Conservation (phyloP, 495 filamentous ascomycete species). For the Neurospora pannonica region DNA sequence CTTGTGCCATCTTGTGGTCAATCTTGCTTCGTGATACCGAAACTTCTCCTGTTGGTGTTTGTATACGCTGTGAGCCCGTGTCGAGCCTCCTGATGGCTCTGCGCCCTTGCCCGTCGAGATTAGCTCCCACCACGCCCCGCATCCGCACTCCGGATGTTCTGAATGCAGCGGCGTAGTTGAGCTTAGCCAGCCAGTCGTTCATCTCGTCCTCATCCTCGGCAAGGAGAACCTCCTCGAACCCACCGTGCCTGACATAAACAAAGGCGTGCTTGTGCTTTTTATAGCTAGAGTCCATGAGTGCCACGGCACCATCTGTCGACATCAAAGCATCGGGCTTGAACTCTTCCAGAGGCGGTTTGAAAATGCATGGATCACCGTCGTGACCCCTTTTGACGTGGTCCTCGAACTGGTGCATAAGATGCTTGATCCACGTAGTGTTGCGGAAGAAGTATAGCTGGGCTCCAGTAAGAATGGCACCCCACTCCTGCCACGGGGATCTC, state of each 20-base stretch:
- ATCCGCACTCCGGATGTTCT: conserved; percentile 85
- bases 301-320: conserved; percentile 86
- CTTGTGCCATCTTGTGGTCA: conserved; percentile 69
- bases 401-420: conserved; percentile 77
- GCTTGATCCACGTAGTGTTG: conserved; percentile 86
- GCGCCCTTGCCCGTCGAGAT: conserved; percentile 73
- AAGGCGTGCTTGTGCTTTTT: conserved; percentile 97
- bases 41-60: conserved; percentile 62
- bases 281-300: conserved; percentile 75
- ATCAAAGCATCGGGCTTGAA: conserved; percentile 91
- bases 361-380: conserved; percentile 63
- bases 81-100: conserved; percentile 63
- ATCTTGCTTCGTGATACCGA: conserved; percentile 57
- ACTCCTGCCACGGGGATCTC: conserved; percentile 95
- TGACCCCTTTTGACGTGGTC: conserved; percentile 61
- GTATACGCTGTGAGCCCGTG: conserved; percentile 46
- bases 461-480: conserved; percentile 90
- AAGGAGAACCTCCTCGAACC: conserved; percentile 82
- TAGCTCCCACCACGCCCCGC: conserved; percentile 73
- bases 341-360: conserved; percentile 76
- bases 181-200: conserved; percentile 93
- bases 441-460: conserved; percentile 96
- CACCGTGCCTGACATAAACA: conserved; percentile 78
- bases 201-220: conserved; percentile 82
- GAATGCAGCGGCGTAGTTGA: conserved; percentile 95